These are phyloP conservation scores for Populus euphratica DNA, from an alignment of 345 rosid genomes.

Conservation along the genomic window DNA sequence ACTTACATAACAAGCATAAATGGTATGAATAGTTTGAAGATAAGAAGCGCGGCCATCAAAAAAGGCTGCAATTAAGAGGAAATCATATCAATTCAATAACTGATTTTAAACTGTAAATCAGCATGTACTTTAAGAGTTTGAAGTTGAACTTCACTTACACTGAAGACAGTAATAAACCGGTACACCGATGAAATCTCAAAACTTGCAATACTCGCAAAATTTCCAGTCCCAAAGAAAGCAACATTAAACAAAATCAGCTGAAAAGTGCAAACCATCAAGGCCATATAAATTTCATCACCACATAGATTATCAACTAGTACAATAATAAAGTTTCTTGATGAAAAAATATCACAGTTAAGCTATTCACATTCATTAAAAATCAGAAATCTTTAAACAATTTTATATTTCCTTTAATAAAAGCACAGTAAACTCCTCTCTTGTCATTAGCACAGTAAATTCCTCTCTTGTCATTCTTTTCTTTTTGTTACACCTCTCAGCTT, in stretches of 20 bases:
- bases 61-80: constrained; percentile 61
- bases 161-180: constrained; percentile 88
- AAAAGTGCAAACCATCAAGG: constrained; percentile 23
- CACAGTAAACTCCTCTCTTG: too few relatives aligned
- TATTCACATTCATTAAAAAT: neutral
- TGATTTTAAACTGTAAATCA: constrained; percentile 12
- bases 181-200: constrained; percentile 97
- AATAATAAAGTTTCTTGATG: too few relatives aligned
- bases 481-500: too few relatives aligned
- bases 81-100: constrained; percentile 9
- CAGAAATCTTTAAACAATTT: too few relatives aligned
- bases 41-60: constrained; percentile 90
- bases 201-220: constrained; percentile 98
- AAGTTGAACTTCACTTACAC: constrained; percentile 54
- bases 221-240: constrained; percentile 96
- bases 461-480: too few relatives aligned
- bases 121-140: neutral
- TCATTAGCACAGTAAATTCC: too few relatives aligned
- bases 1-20: constrained; percentile 92
- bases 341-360: neutral
- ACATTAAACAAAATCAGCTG: constrained; percentile 91
- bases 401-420: too few relatives aligned
- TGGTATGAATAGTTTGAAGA: constrained; percentile 93
- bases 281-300: neutral
- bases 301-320: neutral